Conservation (phyloP, 2,329 filamentous ascomycete genomes). For the Diaporthe destruens region DNA sequence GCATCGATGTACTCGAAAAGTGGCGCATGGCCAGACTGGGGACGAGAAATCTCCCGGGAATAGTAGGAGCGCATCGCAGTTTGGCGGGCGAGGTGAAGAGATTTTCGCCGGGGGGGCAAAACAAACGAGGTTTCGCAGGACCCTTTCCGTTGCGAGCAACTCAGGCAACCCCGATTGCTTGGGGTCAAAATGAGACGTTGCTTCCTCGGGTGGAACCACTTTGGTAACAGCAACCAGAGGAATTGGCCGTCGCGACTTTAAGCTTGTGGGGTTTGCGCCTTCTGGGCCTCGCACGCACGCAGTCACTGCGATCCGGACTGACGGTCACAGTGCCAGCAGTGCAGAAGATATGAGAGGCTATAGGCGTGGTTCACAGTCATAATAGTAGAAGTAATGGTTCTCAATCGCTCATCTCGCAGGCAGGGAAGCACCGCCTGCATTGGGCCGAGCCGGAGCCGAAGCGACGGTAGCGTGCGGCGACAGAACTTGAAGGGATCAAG, state of each 20-base stretch:
- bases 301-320: conserved; percentile 1
- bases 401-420: background rate
- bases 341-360: background rate
- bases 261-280: conserved; percentile 34
- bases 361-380: background rate
- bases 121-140: conserved; percentile 5
- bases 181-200: conserved; percentile 14
- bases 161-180: conserved; percentile 26
- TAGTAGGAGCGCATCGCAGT: conserved; percentile 11
- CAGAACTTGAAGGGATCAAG: background rate
- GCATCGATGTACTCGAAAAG: conserved; percentile 23
- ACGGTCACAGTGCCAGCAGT: background rate
- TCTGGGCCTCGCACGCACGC: conserved; percentile 2
- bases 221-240: conserved; percentile 34
- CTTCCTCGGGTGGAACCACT: conserved; percentile 31
- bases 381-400: background rate
- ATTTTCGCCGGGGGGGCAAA: conserved; percentile 18
- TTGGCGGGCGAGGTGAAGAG: conserved; percentile 31
- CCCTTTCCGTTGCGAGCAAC: conserved; percentile 4
- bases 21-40: conserved; percentile 20
- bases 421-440: conserved; percentile 4
- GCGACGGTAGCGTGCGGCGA: conserved; percentile 13
- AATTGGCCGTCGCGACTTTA: conserved; percentile 38
- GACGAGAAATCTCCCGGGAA: conserved; percentile 21
- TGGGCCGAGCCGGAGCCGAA: conserved; percentile 34